Evolutionary conservation across 2,329 filamentous ascomycete species (phyloP), one percentile per base, ranked within the genome.

Genomic region (Nectriaceae sp.): DNA sequence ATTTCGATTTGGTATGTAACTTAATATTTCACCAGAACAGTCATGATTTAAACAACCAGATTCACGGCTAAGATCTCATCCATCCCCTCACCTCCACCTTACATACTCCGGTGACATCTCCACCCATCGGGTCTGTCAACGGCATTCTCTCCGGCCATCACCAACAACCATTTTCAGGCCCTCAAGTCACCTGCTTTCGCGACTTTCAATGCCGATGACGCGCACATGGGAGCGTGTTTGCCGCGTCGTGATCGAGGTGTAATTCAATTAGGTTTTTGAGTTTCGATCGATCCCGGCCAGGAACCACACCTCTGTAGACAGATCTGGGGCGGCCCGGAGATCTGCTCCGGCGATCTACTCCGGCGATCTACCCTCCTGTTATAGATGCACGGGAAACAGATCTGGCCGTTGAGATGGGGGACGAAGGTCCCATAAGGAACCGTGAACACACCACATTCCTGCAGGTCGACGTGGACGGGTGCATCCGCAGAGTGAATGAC

Each of bases 141-240:
- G 51, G 54, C 46, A 18, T 56, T 56, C 52, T 55, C 41, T 44
- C 54, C 53, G 53, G 44, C 36, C 43, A 29, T 19, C 52, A 52
- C 36, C 24, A n/a, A n/a, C n/a, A n/a, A n/a, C n/a, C n/a, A n/a
- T n/a, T n/a, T n/a, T n/a, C n/a, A n/a, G n/a, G n/a, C n/a, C n/a
- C n/a, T 18, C 16, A 39, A 39, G 37, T 39, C 37, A 39, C 37
- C 37, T 39, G 37, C 19, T 39, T 39, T 39, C 37, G 37, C 37
- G 37, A 5, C 16, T 8, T 21, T n/a, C 37, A 21, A 11, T 10
- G 5, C 37, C 37, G 19, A 39, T 39, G 37, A 39, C 37, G 37
- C 37, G 37, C n/a, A 36, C 33, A 36, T n/a, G 8, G 8, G 5
- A n/a, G n/a, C 24, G 24, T 13, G 24, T 29, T 6, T 29, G 13